Conservation (phyloP, 768 basidiomycete genomes). For the Lanmaoa pseudosensibilis region DNA sequence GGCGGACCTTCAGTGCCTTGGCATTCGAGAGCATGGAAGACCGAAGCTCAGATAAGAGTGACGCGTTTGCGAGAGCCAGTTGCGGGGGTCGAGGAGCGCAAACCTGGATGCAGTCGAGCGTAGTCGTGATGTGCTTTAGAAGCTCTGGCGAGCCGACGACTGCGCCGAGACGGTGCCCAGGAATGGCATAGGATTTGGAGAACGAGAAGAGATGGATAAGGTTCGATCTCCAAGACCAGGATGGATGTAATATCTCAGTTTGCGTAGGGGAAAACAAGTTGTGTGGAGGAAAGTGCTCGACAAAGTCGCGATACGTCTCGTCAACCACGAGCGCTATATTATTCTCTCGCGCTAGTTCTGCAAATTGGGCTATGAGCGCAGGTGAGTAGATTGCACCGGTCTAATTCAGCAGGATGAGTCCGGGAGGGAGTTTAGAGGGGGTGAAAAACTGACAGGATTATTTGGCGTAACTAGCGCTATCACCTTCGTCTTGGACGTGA, state of each 20-base stretch:
- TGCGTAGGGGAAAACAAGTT: constrained; percentile 43
- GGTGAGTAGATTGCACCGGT: constrained; percentile 72
- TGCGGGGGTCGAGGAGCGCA: constrained; percentile 77
- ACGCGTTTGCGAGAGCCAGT: constrained; percentile 53
- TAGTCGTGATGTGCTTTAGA: constrained; percentile 48
- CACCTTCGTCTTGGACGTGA: constrained; percentile 60
- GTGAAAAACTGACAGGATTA: constrained; percentile 53
- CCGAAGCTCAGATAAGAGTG: constrained; percentile 49
- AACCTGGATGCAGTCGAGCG: constrained; percentile 78
- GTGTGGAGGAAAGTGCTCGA: constrained; percentile 54
- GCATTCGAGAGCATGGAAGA: constrained; percentile 56
- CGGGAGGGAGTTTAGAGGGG: too few relatives aligned
- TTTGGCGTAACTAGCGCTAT: constrained; percentile 78
- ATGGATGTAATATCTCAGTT: neutral
- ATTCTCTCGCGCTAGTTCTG: constrained; percentile 51
- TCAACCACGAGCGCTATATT: constrained; percentile 75
- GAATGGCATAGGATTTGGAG: constrained; percentile 79
- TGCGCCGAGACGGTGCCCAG: constrained; percentile 77
- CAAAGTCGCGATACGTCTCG: constrained; percentile 86
- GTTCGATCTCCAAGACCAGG: constrained; percentile 55
- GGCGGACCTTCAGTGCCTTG: constrained; percentile 49
- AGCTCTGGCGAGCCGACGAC: constrained; percentile 62
- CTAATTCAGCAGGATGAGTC: constrained; percentile 26
- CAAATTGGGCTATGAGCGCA: constrained; percentile 56
- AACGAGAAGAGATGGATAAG: constrained; percentile 77